These are phyloP conservation scores for Strobilomyces confusus DNA, from an alignment of 768 basidiomycete species.

Conservation along the genomic window DNA sequence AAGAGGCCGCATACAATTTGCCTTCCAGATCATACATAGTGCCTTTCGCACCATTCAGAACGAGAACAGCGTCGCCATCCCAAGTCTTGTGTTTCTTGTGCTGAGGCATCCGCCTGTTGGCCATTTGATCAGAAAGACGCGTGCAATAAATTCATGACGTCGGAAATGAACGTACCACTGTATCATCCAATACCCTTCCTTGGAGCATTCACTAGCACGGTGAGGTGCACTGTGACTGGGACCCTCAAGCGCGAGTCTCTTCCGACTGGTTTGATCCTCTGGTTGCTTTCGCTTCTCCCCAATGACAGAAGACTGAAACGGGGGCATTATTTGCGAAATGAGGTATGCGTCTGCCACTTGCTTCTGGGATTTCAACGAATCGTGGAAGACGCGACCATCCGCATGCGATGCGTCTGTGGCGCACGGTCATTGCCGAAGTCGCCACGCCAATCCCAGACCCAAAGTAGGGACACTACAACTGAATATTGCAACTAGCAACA, in stretches of 20 bases:
- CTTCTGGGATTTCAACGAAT: not conserved
- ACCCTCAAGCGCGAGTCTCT: conserved; percentile 27
- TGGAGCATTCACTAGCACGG: conserved; percentile 11
- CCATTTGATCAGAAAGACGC: not conserved
- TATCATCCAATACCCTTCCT: conserved; percentile 65
- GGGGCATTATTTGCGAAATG: conserved; percentile 19
- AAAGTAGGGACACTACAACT: too few species aligned
- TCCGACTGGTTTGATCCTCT: conserved; percentile 25
- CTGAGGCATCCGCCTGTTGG: conserved; percentile 59
- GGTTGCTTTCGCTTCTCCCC: conserved; percentile 31
- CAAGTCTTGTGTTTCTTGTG: conserved; percentile 85
- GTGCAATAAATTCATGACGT: not conserved
- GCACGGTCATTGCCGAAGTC: conserved; percentile 13
- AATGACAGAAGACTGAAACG: conserved; percentile 9
- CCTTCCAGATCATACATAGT: conserved; percentile 62
- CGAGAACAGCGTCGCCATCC: conserved; percentile 79
- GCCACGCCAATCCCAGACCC: not conserved
- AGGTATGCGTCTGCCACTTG: not conserved
- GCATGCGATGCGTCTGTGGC: conserved; percentile 18
- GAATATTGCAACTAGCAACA: too few species aligned
- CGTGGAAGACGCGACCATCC: conserved; percentile 1
- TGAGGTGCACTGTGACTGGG: conserved; percentile 5
- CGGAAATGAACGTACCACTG: conserved; percentile 52
- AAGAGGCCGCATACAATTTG: conserved; percentile 46
- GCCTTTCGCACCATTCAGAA: conserved; percentile 42